Evolutionary conservation across 2,329 filamentous ascomycete genomes (phyloP).

Genomic region (Clarireedia hainanense): DNA sequence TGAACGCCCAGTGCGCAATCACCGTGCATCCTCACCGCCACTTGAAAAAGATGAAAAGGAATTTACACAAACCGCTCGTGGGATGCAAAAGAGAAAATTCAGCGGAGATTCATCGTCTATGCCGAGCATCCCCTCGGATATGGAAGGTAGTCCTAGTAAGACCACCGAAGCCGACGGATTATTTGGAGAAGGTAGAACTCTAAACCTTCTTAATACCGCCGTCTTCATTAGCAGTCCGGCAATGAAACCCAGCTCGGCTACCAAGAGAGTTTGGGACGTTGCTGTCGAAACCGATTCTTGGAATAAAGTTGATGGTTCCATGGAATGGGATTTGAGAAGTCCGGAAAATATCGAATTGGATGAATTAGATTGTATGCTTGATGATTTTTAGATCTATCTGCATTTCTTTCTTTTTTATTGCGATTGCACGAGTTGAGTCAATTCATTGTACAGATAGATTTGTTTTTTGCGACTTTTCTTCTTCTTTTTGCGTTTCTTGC

Average conservation of each 20-base stretch:
- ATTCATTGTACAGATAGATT: too few species aligned
- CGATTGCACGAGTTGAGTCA: too few species aligned
- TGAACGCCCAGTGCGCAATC: conserved; percentile 45
- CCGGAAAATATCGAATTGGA: conserved; percentile 88
- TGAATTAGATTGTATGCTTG: conserved; percentile 82
- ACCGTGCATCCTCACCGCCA: conserved; percentile 75
- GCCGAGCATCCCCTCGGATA: conserved; percentile 35
- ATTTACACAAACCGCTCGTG: conserved; percentile 91
- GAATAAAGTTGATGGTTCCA: conserved; percentile 29
- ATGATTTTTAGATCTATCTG: conserved; percentile 40
- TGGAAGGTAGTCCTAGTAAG: conserved; percentile 22
- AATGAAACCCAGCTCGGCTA: conserved; percentile 38
- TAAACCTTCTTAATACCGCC: conserved; percentile 11
- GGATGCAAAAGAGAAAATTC: conserved; percentile 57
- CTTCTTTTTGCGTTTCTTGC: too few species aligned
- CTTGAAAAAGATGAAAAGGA: conserved; percentile 93
- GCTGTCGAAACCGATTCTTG: conserved; percentile 13
- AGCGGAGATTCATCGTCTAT: conserved; percentile 42
- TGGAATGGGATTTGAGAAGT: conserved; percentile 57
- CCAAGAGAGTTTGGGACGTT: conserved; percentile 42
- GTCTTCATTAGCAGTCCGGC: conserved; percentile 43
- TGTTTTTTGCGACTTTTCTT: too few species aligned
- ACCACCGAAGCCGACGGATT: conserved; percentile 23
- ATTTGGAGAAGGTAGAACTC: conserved; percentile 28
- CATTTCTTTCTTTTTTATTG: too few species aligned